Conservation (phyloP, 2,329 filamentous ascomycete genomes). For the Clarireedia monteithiana region DNA sequence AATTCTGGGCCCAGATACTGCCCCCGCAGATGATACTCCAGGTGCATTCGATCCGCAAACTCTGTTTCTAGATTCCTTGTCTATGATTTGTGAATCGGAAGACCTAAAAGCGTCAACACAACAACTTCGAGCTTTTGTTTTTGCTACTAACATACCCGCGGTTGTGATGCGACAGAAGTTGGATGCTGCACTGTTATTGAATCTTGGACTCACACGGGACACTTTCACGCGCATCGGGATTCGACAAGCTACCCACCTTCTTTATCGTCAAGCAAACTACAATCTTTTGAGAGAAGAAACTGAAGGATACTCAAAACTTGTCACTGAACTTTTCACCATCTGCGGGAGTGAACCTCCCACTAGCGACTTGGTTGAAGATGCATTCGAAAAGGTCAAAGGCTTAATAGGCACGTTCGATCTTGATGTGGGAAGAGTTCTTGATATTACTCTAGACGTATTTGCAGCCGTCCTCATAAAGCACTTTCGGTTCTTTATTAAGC, state of each 20-base stretch:
- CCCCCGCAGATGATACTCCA: slow-evolving; percentile 40
- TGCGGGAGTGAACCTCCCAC: slow-evolving; percentile 69
- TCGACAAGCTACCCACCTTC: slow-evolving; percentile 81
- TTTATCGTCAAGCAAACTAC: slow-evolving; percentile 95
- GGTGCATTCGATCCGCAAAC: slow-evolving; percentile 53
- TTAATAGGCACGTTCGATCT: slow-evolving; percentile 95
- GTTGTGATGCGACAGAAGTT: slow-evolving; percentile 71
- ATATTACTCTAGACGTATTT: slow-evolving; percentile 92
- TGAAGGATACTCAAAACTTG: slow-evolving; percentile 92
- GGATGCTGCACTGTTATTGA: slow-evolving; percentile 68
- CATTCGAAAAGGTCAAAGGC: slow-evolving; percentile 87
- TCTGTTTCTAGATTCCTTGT: slow-evolving; percentile 76
- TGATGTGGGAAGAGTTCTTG: slow-evolving; percentile 88
- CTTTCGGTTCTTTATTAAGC: slow-evolving; percentile 88
- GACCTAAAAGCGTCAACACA: slow-evolving; percentile 28
- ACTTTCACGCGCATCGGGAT: slow-evolving; percentile 79
- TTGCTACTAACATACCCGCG: slow-evolving; percentile 64
- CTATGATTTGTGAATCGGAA: slow-evolving; percentile 69
- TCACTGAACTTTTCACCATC: slow-evolving; percentile 91
- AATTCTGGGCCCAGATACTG: slow-evolving; percentile 54
- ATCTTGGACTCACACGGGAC: slow-evolving; percentile 73
- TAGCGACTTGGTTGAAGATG: slow-evolving; percentile 70
- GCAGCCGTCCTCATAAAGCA: slow-evolving; percentile 90
- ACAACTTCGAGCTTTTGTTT: slow-evolving; percentile 58
- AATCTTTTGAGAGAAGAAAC: slow-evolving; percentile 92